Evolutionary conservation across 1,284 basidiomycete genomes (phyloP), one percentile per base, ranked within the genome.

Genomic region (Irpex rosettiformis): DNA sequence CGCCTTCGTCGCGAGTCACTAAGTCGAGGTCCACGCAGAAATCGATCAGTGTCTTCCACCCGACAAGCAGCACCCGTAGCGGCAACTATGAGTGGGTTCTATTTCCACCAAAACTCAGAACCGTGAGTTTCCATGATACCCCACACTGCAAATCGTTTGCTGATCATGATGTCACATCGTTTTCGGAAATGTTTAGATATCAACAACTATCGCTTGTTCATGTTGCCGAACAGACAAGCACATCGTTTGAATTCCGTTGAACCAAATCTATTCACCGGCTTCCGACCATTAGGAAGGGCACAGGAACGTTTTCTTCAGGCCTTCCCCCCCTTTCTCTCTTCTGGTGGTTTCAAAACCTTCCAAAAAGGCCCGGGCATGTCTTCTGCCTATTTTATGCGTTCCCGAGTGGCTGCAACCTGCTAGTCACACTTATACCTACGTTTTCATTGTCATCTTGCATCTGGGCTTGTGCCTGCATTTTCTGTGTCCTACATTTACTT

Each of bases 51-150:
- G 57, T 64, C 70, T 22, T 58, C 57, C 16, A 29, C 29, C 7
- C 67, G 68, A 33, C 64, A 66, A 10, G 61, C 58, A 22, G 62
- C 63, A 22, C 62, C 68, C 3, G 69, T 64, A 33, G 79, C 81
- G 58, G 88, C 88, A 16, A 86, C 83, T 48, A 94, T 94, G 89
- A 88, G 83, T 63, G 92, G 93, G 25, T 96, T 93, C 75, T 98
- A 97, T 75, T 97, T 92, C 76, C 95, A 97, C 75, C 70, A 71
- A 63, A 69, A 70, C 56, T 71, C 70, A 25, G 69, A 71, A 55
- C 69, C 69, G 70, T 70, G 57, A 67, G 69, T 69, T 11, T 18
- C 16, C 1, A 18, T 21, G 21, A 45, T 45, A 45, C 5, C 43
- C 5, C 6, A 8, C 8, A 18, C 18, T 18, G 21, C 3, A 2